Evolutionary conservation across 2,329 filamentous ascomycete genomes (phyloP), one percentile per base, ranked within the genome.

Genomic region (Fusarium udum): DNA sequence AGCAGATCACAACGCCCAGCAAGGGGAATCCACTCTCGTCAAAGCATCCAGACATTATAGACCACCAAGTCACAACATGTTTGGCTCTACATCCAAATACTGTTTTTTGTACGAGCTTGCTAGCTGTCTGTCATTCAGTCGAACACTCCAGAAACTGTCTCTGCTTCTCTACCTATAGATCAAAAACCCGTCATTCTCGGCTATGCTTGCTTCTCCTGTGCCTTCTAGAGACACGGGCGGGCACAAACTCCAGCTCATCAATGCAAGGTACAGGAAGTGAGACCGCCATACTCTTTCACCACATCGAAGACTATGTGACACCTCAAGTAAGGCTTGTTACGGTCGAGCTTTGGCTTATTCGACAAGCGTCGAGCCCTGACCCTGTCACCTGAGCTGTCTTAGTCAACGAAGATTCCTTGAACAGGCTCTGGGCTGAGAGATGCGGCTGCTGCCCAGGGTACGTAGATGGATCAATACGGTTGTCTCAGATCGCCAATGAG

Each of bases 131-230:
- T 31, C 55, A 63, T 43, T 57, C 64, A 32, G 55, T 66, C 40
- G 56, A 74, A 62, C 55, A 51, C 65, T 70, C 39, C 55, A 58
- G 18, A 42, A 52, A 37, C 51, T 69, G 51, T 67, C 53, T 65
- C 62, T 75, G 60, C 67, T 63, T 42, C 28, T 56, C 24, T 58
- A 48, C 60, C 45, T 57, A 53, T 69, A 51, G 67, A 73, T 69
- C 72, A 52, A 60, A 58, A 72, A 53, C 40, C 67, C 61, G 63
- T 56, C 49, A 52, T 62, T 64, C 70, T 78, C 76, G 76, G 76
- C 69, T 78, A 76, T 64, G 73, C 64, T 73, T 78, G 69, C 74
- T 77, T 64, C 55, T 68, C 58, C 60, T 71, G 62, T 67, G 73
- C 67, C 49, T 59, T 24, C 48, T 56, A 62, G 59, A 61, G 58